A percentile compares a stretch with the other conserved stretches of the same genome.
phyloP scores from a whole-genome alignment of 495 filamentous ascomycete genomes.

The Podospora fimiseda region DNA sequence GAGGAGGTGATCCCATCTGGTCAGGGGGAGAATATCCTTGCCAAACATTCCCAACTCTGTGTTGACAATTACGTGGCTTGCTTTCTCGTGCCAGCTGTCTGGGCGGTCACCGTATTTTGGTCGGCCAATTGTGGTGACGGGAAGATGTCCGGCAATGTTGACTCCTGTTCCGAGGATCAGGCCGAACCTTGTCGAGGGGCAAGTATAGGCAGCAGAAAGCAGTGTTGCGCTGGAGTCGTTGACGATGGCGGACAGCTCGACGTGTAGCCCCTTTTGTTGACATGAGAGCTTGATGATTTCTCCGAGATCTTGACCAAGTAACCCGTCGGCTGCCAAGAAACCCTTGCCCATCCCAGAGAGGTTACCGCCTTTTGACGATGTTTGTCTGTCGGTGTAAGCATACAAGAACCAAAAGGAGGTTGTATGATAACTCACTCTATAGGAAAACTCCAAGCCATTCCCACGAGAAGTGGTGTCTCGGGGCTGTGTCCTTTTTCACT shows the following conservation, averaged over 20 bases:
- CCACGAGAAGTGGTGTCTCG: constrained; percentile 46
- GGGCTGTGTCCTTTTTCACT: constrained; percentile 23
- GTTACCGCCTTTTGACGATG: constrained; percentile 64
- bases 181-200: constrained; percentile 55
- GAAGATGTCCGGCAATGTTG: constrained; percentile 50
- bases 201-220: constrained; percentile 68
- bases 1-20: constrained; percentile 65
- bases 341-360: constrained; percentile 83
- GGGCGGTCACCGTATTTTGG: constrained; percentile 46
- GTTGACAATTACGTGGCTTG: constrained; percentile 62
- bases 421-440: constrained; percentile 56
- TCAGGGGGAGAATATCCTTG: constrained; percentile 60
- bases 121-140: constrained; percentile 45
- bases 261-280: constrained; percentile 35
- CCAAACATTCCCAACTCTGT: constrained; percentile 83
- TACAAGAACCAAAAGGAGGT: background rate
- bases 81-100: constrained; percentile 49
- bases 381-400: constrained; percentile 53
- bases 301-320: constrained; percentile 46
- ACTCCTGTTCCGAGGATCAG: constrained; percentile 53
- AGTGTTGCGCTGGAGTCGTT: constrained; percentile 80
- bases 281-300: constrained; percentile 47
- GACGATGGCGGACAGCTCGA: constrained; percentile 71
- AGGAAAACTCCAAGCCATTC: constrained; percentile 83
- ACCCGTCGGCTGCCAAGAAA: constrained; percentile 50